phyloP scores from a whole-genome alignment of 2,329 filamentous ascomycete genomes.

The Calonectria honghensis region DNA sequence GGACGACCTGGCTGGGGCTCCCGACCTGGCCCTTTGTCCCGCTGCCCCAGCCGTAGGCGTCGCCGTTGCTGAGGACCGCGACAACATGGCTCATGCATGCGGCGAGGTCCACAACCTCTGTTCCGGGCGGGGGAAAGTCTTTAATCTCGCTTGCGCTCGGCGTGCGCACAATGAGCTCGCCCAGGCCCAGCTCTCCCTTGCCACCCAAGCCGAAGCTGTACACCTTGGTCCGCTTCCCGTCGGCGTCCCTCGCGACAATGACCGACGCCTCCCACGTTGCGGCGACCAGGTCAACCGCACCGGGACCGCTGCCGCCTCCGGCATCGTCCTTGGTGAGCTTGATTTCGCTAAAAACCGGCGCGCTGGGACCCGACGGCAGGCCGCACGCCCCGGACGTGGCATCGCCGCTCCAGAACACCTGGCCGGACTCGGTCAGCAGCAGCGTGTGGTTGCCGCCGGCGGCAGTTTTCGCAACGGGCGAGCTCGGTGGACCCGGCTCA shows the following conservation, averaged over 20 bases:
- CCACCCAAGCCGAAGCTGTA: conserved; percentile 79
- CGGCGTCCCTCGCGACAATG: conserved; percentile 70
- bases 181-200: conserved; percentile 84
- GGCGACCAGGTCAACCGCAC: conserved; percentile 68
- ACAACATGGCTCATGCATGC: conserved; percentile 88
- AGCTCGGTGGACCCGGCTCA: conserved; percentile 60
- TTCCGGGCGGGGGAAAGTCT: conserved; percentile 78
- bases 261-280: conserved; percentile 88
- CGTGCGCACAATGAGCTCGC: conserved; percentile 70
- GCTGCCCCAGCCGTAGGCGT: conserved; percentile 92
- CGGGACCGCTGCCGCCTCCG: conserved; percentile 48
- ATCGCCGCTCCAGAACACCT: conserved; percentile 80
- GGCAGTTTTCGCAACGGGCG: conserved; percentile 63
- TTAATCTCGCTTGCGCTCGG: conserved; percentile 70
- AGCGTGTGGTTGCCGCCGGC: conserved; percentile 93
- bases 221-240: conserved; percentile 68
- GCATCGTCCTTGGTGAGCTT: conserved; percentile 59
- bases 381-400: conserved; percentile 74
- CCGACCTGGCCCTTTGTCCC: conserved; percentile 91
- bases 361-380: conserved; percentile 55
- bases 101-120: conserved; percentile 77
- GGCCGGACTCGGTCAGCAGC: conserved; percentile 76
- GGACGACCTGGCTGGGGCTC: conserved; percentile 70
- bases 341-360: conserved; percentile 63
- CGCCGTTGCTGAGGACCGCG: conserved; percentile 82